Conservation (phyloP, 225 moss, liverwort and hornwort genomes). For the Straminergon stramineum region DNA sequence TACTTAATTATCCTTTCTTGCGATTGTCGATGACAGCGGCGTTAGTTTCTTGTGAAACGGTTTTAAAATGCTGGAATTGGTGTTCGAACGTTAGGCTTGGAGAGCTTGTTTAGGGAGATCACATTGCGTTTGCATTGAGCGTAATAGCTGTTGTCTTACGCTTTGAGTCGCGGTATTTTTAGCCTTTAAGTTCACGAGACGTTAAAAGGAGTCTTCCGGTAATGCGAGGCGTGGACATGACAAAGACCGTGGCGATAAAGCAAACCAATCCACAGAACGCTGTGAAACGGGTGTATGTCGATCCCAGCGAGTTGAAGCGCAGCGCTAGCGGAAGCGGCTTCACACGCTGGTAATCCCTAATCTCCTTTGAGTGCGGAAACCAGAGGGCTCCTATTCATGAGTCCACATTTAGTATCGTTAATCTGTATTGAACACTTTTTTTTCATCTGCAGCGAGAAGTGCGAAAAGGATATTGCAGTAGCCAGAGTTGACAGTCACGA, state of each 20-base stretch:
- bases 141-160: not conserved
- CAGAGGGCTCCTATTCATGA: not conserved
- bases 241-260: conserved; percentile 22
- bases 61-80: not conserved
- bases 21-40: not conserved
- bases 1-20: not conserved
- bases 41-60: too few species aligned
- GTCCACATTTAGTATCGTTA: not conserved
- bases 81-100: not conserved
- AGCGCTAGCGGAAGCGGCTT: conserved; percentile 45
- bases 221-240: conserved; percentile 35
- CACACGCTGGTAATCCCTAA: conserved; percentile 39
- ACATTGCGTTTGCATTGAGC: not conserved
- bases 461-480: conserved; percentile 30
- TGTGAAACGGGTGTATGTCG: conserved; percentile 42
- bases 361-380: not conserved
- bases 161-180: conserved; percentile 9
- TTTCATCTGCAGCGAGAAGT: conserved; percentile 20
- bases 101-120: not conserved
- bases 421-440: not conserved
- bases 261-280: conserved; percentile 37
- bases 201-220: not conserved
- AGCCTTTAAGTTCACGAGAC: conserved; percentile 6
- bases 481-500: conserved; percentile 42
- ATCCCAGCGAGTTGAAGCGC: conserved; percentile 45